These are phyloP conservation scores for Trametes meyenii DNA, from an alignment of 768 basidiomycete genomes.

Conservation along the genomic window DNA sequence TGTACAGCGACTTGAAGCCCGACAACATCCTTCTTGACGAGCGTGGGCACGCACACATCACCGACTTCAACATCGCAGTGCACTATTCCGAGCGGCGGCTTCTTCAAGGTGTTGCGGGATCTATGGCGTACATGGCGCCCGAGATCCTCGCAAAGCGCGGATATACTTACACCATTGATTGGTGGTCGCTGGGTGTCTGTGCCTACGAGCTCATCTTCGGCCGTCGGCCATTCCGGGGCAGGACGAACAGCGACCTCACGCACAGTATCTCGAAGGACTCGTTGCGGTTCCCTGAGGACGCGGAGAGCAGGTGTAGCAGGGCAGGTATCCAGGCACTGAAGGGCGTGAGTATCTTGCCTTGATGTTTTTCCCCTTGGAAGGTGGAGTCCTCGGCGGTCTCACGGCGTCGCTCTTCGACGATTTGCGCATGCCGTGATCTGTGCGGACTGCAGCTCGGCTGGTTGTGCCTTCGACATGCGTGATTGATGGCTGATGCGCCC, in stretches of 20 bases:
- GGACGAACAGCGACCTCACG: constrained; percentile 90
- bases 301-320: constrained; percentile 73
- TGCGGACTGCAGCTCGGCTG: not conserved
- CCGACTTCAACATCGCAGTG: constrained; percentile 98
- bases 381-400: not conserved
- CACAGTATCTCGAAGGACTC: constrained; percentile 89
- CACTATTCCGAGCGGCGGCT: constrained; percentile 89
- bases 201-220: constrained; percentile 93
- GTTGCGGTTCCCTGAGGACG: constrained; percentile 90
- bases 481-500: constrained; percentile 19
- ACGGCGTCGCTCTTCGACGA: not conserved
- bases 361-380: not conserved
- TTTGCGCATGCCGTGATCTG: not conserved
- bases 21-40: constrained; percentile 98
- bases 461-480: not conserved
- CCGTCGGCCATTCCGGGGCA: constrained; percentile 88
- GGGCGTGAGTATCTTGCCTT: constrained; percentile 56
- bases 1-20: constrained; percentile 86
- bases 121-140: constrained; percentile 99
- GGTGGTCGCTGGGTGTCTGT: constrained; percentile 96
- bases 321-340: constrained; percentile 78
- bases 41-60: constrained; percentile 92
- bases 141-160: constrained; percentile 92
- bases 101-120: constrained; percentile 90
- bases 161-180: constrained; percentile 93